phyloP scores from a whole-genome alignment of 225 moss, liverwort and hornwort genomes.

The Bryoerythrophyllum caledonicum region DNA sequence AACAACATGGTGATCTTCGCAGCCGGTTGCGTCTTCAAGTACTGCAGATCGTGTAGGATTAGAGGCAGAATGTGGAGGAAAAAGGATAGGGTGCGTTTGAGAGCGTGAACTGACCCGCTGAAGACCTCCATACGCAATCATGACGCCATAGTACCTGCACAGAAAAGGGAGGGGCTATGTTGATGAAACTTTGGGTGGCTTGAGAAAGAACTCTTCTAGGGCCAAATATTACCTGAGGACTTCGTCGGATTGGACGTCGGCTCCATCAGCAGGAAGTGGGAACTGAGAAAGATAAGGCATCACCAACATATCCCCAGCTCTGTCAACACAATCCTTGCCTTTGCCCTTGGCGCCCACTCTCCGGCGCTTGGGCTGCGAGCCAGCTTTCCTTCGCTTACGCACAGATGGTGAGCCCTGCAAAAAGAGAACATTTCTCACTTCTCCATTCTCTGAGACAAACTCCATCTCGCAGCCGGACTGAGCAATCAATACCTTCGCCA shows the following conservation, averaged over 20 bases:
- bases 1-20: slow-evolving; percentile 63
- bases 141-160: slow-evolving; percentile 79
- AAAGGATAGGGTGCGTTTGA: not conserved
- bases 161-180: no score
- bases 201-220: not conserved
- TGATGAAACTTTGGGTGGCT: no score
- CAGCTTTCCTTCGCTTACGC: slow-evolving; percentile 55
- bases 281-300: slow-evolving; percentile 76
- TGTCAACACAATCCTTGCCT: slow-evolving; percentile 49
- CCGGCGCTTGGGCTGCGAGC: slow-evolving; percentile 65
- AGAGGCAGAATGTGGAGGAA: not conserved
- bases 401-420: slow-evolving; percentile 64
- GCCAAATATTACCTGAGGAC: slow-evolving; percentile 49
- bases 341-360: slow-evolving; percentile 57
- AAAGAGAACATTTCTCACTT: not conserved
- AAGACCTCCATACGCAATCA: slow-evolving; percentile 84
- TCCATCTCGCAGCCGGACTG: not conserved
- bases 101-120: slow-evolving; percentile 55
- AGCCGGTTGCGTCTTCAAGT: slow-evolving; percentile 69
- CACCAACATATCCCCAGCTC: slow-evolving; percentile 73
- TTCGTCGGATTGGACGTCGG: slow-evolving; percentile 51
- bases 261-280: slow-evolving; percentile 60
- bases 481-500: slow-evolving; percentile 48
- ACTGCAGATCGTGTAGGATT: slow-evolving; percentile 35
- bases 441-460: not conserved